Evolutionary conservation across 2,329 filamentous ascomycete species (phyloP).

Genomic region (Cladosporium oxysporum): DNA sequence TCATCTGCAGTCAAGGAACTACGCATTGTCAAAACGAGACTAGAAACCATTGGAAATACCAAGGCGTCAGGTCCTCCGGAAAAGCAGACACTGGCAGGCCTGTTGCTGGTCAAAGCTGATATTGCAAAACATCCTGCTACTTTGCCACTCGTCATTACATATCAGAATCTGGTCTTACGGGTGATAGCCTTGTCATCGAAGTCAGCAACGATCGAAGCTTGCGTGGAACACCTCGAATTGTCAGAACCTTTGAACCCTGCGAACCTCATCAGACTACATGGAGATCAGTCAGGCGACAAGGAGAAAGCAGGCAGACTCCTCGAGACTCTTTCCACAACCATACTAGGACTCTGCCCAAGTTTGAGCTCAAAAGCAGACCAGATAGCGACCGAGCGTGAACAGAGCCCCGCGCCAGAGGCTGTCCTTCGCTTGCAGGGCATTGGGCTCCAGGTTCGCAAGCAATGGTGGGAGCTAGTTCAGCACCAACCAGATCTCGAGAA

Average conservation of each 20-base stretch:
- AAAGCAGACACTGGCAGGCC: constrained; percentile 55
- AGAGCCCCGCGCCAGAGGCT: constrained; percentile 58
- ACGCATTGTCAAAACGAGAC: constrained; percentile 62
- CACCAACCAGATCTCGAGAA: constrained; percentile 63
- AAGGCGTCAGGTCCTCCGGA: constrained; percentile 25
- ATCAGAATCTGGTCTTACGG: constrained; percentile 66
- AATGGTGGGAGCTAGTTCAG: constrained; percentile 65
- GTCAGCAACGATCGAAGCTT: constrained; percentile 59
- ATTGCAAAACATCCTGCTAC: constrained; percentile 36
- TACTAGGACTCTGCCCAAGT: constrained; percentile 68
- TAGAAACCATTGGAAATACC: constrained; percentile 49
- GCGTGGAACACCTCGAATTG: constrained; percentile 57
- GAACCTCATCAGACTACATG: constrained; percentile 56
- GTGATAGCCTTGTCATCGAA: constrained; percentile 63
- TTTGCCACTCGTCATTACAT: constrained; percentile 60
- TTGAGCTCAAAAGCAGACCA: constrained; percentile 65
- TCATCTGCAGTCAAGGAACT: constrained; percentile 71
- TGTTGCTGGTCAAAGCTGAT: constrained; percentile 61
- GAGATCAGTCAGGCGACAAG: constrained; percentile 48
- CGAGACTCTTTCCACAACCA: constrained; percentile 64
- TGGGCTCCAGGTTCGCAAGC: constrained; percentile 62
- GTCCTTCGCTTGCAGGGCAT: constrained; percentile 66
- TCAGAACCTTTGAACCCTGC: constrained; percentile 59
- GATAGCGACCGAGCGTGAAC: constrained; percentile 53
- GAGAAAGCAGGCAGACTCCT: constrained; percentile 66